Percentiles rank a stretch among this genome's conserved stretches.
Conservation (phyloP, 257 asterid genomes). For the Avicennia marina region DNA sequence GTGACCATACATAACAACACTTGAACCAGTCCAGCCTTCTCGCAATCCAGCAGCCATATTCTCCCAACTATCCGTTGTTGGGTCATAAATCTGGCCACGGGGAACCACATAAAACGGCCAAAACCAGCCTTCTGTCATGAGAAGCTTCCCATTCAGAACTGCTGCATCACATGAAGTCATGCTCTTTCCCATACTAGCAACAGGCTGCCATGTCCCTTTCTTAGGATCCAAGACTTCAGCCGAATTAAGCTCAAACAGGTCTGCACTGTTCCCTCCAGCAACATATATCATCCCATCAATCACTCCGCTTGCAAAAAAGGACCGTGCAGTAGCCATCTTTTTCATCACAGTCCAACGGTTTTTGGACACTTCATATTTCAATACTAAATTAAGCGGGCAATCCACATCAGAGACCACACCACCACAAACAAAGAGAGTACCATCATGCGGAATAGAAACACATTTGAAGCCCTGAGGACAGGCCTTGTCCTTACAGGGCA, state of each 20-base stretch:
- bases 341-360: constrained; percentile 90
- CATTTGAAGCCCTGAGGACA: constrained; percentile 89
- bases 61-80: constrained; percentile 70
- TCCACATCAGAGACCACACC: constrained; percentile 77
- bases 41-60: constrained; percentile 80
- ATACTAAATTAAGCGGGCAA: constrained; percentile 75
- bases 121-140: constrained; percentile 96
- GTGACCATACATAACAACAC: constrained; percentile 61
- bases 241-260: constrained; percentile 69
- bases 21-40: constrained; percentile 99
- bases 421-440: constrained; percentile 73
- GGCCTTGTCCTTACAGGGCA: constrained; percentile 92
- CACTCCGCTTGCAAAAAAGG: constrained; percentile 82
- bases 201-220: constrained; percentile 61
- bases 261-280: constrained; percentile 87
- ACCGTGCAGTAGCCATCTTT: constrained; percentile 82
- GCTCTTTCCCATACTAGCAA: constrained; percentile 64
- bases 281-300: constrained; percentile 81
- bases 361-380: constrained; percentile 68
- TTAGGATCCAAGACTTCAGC: constrained; percentile 75
- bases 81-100: constrained; percentile 87
- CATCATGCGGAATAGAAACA: constrained; percentile 70
- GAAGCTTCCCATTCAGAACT: constrained; percentile 80
- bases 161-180: constrained; percentile 88
- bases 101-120: constrained; percentile 96